Conservation (phyloP, 352 stramenopile genomes). For the Pythium plurisporium region DNA sequence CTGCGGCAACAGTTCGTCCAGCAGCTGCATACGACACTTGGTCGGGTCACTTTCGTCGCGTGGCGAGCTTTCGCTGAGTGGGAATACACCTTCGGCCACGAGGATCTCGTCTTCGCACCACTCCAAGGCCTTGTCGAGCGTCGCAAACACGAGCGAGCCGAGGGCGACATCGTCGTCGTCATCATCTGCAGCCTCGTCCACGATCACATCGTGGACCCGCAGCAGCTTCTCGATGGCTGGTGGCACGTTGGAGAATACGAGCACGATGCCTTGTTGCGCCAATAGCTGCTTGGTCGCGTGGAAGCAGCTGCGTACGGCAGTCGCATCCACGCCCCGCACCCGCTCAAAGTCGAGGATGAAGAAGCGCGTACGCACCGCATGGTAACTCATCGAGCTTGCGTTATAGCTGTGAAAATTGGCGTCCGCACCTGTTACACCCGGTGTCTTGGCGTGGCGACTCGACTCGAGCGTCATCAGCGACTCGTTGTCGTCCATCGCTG, state of each 20-base stretch:
- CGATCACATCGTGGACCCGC: conserved; percentile 77
- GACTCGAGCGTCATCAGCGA: conserved; percentile 61
- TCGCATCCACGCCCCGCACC: conserved; percentile 87
- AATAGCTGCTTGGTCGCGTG: conserved; percentile 82
- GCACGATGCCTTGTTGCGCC: conserved; percentile 63
- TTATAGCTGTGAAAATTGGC: conserved; percentile 10
- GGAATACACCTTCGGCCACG: conserved; percentile 59
- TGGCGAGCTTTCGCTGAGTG: conserved; percentile 49
- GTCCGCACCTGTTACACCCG: not conserved
- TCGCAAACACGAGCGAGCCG: conserved; percentile 77
- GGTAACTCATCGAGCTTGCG: conserved; percentile 24
- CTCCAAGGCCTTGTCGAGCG: conserved; percentile 76
- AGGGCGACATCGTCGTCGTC: conserved; percentile 27
- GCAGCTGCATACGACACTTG: conserved; percentile 46
- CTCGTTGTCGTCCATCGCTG: conserved; percentile 23
- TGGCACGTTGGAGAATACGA: conserved; percentile 75
- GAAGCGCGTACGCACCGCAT: conserved; percentile 72
- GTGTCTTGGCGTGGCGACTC: conserved; percentile 22
- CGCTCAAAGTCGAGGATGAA: conserved; percentile 89
- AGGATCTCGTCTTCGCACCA: conserved; percentile 86
- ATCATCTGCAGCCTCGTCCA: conserved; percentile 38
- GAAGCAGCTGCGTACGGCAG: conserved; percentile 83
- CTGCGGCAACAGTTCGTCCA: conserved; percentile 61
- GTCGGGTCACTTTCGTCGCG: conserved; percentile 23
- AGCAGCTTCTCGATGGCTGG: conserved; percentile 65